phyloP scores from a whole-genome alignment of 306 rosid species.

The Canavalia gladiata region DNA sequence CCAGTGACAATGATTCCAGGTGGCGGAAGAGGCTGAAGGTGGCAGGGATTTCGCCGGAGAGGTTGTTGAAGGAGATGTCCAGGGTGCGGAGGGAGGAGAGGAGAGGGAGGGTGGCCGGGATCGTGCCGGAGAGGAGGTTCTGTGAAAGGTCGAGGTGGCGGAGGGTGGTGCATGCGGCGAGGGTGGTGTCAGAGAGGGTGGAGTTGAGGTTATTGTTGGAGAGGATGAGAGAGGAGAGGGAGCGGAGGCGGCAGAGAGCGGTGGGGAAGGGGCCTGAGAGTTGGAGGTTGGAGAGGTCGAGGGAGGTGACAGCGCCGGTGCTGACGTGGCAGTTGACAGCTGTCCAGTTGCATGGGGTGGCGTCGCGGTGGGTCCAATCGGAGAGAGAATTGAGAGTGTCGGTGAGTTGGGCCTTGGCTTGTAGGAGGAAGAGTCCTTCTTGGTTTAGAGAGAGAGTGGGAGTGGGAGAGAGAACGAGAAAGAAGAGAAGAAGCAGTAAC shows the following conservation, averaged over 20 bases:
- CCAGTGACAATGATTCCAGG: conserved; percentile 56
- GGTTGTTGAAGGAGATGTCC: conserved; percentile 70
- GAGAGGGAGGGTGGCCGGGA: conserved; percentile 57
- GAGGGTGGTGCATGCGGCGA: conserved; percentile 55
- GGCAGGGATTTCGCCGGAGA: conserved; percentile 70
- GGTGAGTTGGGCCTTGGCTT: conserved; percentile 60
- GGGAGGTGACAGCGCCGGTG: conserved; percentile 51
- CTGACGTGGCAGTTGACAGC: conserved; percentile 55
- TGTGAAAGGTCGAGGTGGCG: conserved; percentile 59
- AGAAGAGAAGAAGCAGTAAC: conserved; percentile 16
- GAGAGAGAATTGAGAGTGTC: conserved; percentile 55
- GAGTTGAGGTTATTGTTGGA: conserved; percentile 52
- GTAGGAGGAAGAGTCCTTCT: conserved; percentile 72
- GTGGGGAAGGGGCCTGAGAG: conserved; percentile 66
- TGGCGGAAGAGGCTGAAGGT: conserved; percentile 54
- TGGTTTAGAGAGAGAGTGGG: conserved; percentile 62
- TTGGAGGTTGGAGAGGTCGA: conserved; percentile 17
- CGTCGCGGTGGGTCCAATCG: conserved; percentile 63
- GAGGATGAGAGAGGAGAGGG: conserved; percentile 64
- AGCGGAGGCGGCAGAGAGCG: conserved; percentile 68
- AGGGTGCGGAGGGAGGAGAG: conserved; percentile 55
- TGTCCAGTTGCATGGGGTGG: conserved; percentile 72
- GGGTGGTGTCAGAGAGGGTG: conserved; percentile 43
- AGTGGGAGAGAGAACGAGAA: not conserved
- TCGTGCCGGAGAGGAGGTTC: conserved; percentile 61